These are phyloP conservation scores for Sarocladium kiliense DNA, from an alignment of 2,329 filamentous ascomycete species.

Conservation along the genomic window DNA sequence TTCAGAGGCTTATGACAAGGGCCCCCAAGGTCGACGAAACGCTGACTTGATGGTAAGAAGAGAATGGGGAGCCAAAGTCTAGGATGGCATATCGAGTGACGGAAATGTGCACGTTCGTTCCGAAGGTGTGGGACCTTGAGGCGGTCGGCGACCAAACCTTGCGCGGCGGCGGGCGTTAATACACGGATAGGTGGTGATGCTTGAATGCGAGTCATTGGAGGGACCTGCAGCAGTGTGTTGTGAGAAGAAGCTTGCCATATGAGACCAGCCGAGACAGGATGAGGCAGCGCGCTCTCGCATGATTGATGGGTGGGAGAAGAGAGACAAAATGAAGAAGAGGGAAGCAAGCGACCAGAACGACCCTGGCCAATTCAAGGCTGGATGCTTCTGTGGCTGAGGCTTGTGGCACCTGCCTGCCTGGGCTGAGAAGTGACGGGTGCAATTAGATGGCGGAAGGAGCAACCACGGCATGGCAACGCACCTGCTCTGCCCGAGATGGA, in stretches of 20 bases:
- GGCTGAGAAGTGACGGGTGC: too few relatives aligned
- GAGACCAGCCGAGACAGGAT: not conserved
- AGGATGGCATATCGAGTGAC: not conserved
- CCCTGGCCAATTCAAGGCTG: too few relatives aligned
- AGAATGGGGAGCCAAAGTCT: not conserved
- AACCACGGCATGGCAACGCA: not conserved
- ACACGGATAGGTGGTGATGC: not conserved
- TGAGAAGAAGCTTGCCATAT: too few relatives aligned
- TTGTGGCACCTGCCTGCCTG: slow-evolving; percentile 2
- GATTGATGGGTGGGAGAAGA: too few relatives aligned
- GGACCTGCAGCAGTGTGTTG: not conserved
- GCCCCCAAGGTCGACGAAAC: not conserved
- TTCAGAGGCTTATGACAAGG: too few relatives aligned
- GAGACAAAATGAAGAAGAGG: too few relatives aligned
- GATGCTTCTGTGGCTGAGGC: not conserved
- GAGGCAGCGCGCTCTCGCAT: too few relatives aligned
- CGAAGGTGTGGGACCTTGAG: slow-evolving; percentile 4
- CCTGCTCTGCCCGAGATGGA: not conserved
- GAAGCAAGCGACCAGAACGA: too few relatives aligned
- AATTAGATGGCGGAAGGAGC: too few relatives aligned
- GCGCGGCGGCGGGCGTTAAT: not conserved
- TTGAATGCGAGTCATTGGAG: not conserved
- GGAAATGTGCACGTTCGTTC: not conserved
- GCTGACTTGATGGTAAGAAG: not conserved
- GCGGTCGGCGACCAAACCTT: not conserved